Conservation (phyloP, 495 filamentous ascomycete species). For the Xylaria cubensis region DNA sequence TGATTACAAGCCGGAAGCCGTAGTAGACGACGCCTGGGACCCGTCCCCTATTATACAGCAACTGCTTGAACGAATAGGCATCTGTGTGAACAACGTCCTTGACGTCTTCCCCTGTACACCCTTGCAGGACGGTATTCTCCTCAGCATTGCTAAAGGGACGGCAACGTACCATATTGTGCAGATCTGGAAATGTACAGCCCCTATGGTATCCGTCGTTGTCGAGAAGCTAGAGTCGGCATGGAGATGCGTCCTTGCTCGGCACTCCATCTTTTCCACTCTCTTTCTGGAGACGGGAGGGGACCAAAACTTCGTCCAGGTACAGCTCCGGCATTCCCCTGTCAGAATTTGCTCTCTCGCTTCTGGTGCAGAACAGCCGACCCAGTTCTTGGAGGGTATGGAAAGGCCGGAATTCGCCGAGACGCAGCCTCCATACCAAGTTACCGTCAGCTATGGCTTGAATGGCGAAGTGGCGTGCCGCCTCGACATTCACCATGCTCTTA, state of each 20-base stretch:
- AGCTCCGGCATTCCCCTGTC: background rate
- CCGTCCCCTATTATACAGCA: no score
- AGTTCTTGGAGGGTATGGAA: background rate
- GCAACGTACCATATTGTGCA: no score
- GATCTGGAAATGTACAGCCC: no score
- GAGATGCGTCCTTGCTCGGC: background rate
- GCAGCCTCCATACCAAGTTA: background rate
- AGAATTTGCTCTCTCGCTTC: no score
- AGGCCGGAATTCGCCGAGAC: background rate
- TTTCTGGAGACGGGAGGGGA: background rate
- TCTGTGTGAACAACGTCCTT: no score
- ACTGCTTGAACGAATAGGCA: no score
- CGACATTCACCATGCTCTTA: constrained; percentile 1
- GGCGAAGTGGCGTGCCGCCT: background rate
- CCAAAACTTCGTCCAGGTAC: background rate
- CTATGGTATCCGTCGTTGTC: no score
- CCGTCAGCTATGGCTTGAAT: background rate
- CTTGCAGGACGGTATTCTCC: no score
- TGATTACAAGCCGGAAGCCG: no score
- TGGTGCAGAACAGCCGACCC: background rate
- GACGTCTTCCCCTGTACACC: no score
- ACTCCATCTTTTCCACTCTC: background rate
- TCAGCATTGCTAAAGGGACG: no score
- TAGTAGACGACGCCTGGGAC: no score
- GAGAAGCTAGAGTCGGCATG: background rate